These are phyloP conservation scores for Chaetomium globosum DNA, from an alignment of 2,329 filamentous ascomycete species.

Conservation along the genomic window DNA sequence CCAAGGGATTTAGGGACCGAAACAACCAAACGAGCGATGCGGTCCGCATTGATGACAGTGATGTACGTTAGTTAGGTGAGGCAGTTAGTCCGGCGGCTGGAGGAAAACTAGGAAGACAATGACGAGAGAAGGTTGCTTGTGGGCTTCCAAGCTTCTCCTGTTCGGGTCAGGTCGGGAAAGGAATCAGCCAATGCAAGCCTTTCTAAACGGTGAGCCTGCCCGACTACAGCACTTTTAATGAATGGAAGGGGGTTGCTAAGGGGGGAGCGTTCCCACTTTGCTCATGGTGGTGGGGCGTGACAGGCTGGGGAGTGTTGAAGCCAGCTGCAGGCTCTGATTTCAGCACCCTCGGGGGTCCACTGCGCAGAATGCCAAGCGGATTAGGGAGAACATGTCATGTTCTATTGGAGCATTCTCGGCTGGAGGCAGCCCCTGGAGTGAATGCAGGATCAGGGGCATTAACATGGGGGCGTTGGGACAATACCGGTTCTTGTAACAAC, in stretches of 20 bases:
- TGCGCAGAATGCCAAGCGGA: slow-evolving; percentile 3
- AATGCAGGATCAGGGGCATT: slow-evolving; percentile 21
- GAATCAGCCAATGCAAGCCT: slow-evolving; percentile 31
- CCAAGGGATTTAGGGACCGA: slow-evolving; percentile 12
- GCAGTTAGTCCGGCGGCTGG: slow-evolving; percentile 28
- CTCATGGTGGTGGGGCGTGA: slow-evolving; percentile 21
- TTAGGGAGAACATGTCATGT: neutral
- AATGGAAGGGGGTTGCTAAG: slow-evolving; percentile 24
- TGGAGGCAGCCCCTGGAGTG: slow-evolving; percentile 20
- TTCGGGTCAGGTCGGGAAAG: slow-evolving; percentile 10
- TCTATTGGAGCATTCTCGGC: slow-evolving; percentile 10
- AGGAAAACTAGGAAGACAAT: slow-evolving; percentile 16
- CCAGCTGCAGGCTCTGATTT: slow-evolving; percentile 20
- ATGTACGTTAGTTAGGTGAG: slow-evolving; percentile 35
- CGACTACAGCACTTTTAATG: slow-evolving; percentile 30
- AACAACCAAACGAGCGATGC: slow-evolving; percentile 35
- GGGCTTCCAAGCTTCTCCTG: slow-evolving; percentile 27
- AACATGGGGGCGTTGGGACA: slow-evolving; percentile 1
- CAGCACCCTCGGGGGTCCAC: slow-evolving; percentile 28
- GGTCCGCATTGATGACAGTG: slow-evolving; percentile 33
- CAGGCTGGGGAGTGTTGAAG: slow-evolving; percentile 3
- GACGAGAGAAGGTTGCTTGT: slow-evolving; percentile 21
- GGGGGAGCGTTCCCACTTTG: slow-evolving; percentile 24
- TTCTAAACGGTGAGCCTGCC: slow-evolving; percentile 29
- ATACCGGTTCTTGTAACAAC: neutral